Conservation (phyloP, 306 rosid genomes). For the Fragaria iinumae region DNA sequence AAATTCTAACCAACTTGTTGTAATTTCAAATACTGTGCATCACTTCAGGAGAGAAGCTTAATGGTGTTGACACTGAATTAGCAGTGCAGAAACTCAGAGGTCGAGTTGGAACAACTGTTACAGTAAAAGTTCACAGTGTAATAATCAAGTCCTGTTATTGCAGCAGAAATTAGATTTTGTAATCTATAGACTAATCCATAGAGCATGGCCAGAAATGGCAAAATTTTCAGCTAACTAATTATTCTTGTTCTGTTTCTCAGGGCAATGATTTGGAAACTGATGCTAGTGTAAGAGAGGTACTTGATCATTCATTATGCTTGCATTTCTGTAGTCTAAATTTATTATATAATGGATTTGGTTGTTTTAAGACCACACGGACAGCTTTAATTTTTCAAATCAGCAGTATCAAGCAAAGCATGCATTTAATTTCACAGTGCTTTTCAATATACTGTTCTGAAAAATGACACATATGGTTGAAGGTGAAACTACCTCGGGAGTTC, state of each 20-base stretch:
- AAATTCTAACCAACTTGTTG: background rate
- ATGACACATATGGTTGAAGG: constrained; percentile 46
- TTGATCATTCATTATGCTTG: background rate
- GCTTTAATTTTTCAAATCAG: background rate
- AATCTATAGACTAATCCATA: constrained; percentile 2
- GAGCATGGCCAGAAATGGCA: background rate
- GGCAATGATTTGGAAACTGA: constrained; percentile 38
- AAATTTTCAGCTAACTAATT: constrained; percentile 28
- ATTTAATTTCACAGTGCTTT: constrained; percentile 8
- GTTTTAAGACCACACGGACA: background rate
- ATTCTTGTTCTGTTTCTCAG: constrained; percentile 42
- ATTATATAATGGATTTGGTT: constrained; percentile 3
- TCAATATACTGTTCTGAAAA: constrained; percentile 15
- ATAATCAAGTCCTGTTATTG: constrained; percentile 22
- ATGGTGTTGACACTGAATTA: constrained; percentile 74
- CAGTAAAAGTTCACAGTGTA: constrained; percentile 62
- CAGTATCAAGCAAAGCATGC: constrained; percentile 11
- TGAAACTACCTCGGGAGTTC: constrained; percentile 77
- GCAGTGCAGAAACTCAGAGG: constrained; percentile 91
- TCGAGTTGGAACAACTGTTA: constrained; percentile 79
- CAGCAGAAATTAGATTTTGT: constrained; percentile 13
- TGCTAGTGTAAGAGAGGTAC: constrained; percentile 68
- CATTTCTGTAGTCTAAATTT: constrained; percentile 7
- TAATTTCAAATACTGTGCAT: constrained; percentile 23
- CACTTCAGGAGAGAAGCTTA: constrained; percentile 69